phyloP scores from a whole-genome alignment of 2,329 filamentous ascomycete species.

The Myrmaecium sp. region DNA sequence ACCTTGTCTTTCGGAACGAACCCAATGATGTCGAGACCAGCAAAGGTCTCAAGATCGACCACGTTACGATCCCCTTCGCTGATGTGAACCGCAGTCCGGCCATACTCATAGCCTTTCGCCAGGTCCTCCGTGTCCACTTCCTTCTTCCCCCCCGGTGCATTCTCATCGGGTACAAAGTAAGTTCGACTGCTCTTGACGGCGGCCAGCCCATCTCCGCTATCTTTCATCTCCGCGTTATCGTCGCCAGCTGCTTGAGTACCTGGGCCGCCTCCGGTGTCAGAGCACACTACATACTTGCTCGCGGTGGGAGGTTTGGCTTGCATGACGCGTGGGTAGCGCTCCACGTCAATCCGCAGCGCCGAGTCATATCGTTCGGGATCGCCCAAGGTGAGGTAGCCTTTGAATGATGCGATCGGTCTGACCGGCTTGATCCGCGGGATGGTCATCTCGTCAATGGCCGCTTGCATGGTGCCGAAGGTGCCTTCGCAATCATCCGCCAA shows the following conservation, averaged over 20 bases:
- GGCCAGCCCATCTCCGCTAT: conserved; percentile 33
- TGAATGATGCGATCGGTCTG: conserved; percentile 64
- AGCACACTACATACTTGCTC: conserved; percentile 51
- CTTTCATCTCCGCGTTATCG: conserved; percentile 14
- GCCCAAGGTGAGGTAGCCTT: conserved; percentile 64
- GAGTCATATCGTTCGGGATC: conserved; percentile 56
- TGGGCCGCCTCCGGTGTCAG: conserved; percentile 18
- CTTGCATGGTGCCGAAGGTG: conserved; percentile 65
- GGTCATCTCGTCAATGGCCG: conserved; percentile 66
- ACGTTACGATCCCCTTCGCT: conserved; percentile 73
- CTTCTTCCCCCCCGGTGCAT: conserved; percentile 58
- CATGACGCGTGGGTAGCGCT: conserved; percentile 80
- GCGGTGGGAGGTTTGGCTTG: conserved; percentile 57
- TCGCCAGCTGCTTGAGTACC: conserved; percentile 8
- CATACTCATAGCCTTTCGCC: conserved; percentile 89
- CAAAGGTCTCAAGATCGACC: conserved; percentile 66
- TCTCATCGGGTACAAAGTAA: conserved; percentile 65
- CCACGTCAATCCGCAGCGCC: conserved; percentile 68
- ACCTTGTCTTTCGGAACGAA: conserved; percentile 63
- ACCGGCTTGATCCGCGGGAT: conserved; percentile 60
- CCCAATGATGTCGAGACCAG: conserved; percentile 66
- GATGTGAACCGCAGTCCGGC: conserved; percentile 79
- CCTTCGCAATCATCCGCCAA: conserved; percentile 56
- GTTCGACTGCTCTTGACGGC: conserved; percentile 60
- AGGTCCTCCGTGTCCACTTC: conserved; percentile 71